Evolutionary conservation across 2,329 filamentous ascomycete genomes (phyloP), one percentile per base, ranked within the genome.

Genomic region (Myotisia sp.): DNA sequence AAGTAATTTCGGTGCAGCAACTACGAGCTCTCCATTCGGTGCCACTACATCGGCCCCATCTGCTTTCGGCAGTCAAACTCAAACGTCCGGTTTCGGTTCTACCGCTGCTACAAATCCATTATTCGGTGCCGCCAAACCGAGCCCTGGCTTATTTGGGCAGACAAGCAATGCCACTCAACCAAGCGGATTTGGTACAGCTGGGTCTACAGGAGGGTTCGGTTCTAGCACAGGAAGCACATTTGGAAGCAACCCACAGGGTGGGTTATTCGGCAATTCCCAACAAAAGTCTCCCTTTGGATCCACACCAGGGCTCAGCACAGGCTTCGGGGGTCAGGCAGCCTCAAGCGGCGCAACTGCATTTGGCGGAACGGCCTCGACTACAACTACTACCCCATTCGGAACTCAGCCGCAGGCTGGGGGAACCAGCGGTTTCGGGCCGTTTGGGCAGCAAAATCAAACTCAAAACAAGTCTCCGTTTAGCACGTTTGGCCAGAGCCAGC

Each of bases 331-430:
- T 46, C 47, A 53, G 42, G 56, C 47, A 26, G 55, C 56, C 9
- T 47, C 48, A 24, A 58, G 50, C 29, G 45, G 53, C 34, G 42
- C 55, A n/a, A 55, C 53, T 22, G 51, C 55, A 5, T 62, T 63
- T 40, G 60, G 60, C n/a, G 43, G 42, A 18, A 54, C 53, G 26
- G n/a, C n/a, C n/a, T n/a, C n/a, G n/a, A 49, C 52, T 14, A 52
- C 54, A 7, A 57, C 60, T 16, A 54, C 53, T 5, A 50, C 53
- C 9, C 46, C 60, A 3, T 71, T 71, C 42, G 67, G 67, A 43
- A 29, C 37, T 13, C 46, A 52, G 37, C 49, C 54, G 38, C 54
- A 51, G 35, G 47, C 47, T 33, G n/a, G n/a, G n/a, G 40, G 38
- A 33, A 52, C 46, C n/a, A 47, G 53, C 36, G 57, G 49, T 19